phyloP scores from a whole-genome alignment of 1,139 yeast species.

The Barnettozyma hawaiiensis region DNA sequence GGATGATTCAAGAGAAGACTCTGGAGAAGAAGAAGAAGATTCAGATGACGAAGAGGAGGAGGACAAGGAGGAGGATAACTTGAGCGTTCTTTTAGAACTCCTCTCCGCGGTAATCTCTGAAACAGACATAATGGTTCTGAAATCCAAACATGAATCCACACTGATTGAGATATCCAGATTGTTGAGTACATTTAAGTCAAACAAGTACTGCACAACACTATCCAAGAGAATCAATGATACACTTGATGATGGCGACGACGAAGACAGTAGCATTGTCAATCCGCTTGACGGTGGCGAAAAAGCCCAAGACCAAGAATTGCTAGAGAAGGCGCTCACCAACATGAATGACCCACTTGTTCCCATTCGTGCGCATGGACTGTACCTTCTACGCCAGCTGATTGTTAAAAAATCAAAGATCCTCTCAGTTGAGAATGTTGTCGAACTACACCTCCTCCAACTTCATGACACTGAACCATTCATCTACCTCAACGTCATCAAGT shows the following conservation, averaged over 20 bases:
- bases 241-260: slow-evolving; percentile 6
- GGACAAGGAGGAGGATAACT: slow-evolving; percentile 21
- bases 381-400: slow-evolving; percentile 55
- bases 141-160: slow-evolving; percentile 11
- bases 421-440: slow-evolving; percentile 48
- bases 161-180: slow-evolving; percentile 14
- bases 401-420: slow-evolving; percentile 45
- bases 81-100: slow-evolving; percentile 40
- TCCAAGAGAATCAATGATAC: slow-evolving; percentile 15
- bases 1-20: slow-evolving; percentile 26
- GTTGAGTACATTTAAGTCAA: slow-evolving; percentile 3
- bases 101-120: slow-evolving; percentile 50
- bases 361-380: slow-evolving; percentile 79
- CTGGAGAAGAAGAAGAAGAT: slow-evolving; percentile 37
- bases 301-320: slow-evolving; percentile 30
- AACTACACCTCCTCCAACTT: slow-evolving; percentile 59
- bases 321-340: slow-evolving; percentile 55
- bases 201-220: slow-evolving; percentile 17
- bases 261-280: neutral
- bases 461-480: slow-evolving; percentile 82
- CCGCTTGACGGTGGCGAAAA: slow-evolving; percentile 9
- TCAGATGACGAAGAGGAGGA: slow-evolving; percentile 42
- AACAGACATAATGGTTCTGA: slow-evolving; percentile 28
- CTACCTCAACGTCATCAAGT: slow-evolving; percentile 77
- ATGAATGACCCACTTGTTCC: slow-evolving; percentile 80